phyloP scores from a whole-genome alignment of 1,139 yeast species.

The Geotrichum reessii region DNA sequence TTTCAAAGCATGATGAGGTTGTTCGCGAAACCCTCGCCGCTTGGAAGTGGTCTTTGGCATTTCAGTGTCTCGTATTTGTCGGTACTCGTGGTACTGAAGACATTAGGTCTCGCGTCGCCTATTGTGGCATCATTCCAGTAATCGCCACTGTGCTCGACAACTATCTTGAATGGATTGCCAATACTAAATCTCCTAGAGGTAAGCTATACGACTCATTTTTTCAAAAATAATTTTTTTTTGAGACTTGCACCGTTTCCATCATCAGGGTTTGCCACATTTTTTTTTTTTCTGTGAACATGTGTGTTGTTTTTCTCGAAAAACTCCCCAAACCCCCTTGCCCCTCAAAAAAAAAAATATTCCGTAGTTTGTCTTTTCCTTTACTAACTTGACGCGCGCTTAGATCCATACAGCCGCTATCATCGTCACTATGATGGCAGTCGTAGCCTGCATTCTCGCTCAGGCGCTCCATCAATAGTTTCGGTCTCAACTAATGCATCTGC shows the following conservation, averaged over 20 bases:
- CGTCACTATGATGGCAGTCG: slow-evolving; percentile 2
- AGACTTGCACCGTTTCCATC: background rate
- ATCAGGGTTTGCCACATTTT: background rate
- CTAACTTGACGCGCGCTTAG: background rate
- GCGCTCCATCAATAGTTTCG: slow-evolving; percentile 17
- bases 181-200: slow-evolving; percentile 11
- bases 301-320: background rate
- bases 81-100: slow-evolving; percentile 91
- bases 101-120: slow-evolving; percentile 78
- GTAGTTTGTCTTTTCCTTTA: background rate
- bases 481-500: slow-evolving; percentile 2
- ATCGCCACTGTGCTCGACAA: slow-evolving; percentile 89
- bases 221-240: background rate
- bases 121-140: slow-evolving; percentile 86
- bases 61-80: slow-evolving; percentile 83
- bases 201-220: too few relatives aligned
- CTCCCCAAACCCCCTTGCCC: slow-evolving; percentile 6
- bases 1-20: slow-evolving; percentile 6
- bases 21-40: slow-evolving; percentile 51
- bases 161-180: slow-evolving; percentile 42
- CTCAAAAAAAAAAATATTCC: background rate
- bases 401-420: background rate
- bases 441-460: slow-evolving; percentile 7
- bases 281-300: too few relatives aligned
- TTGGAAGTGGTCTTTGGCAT: slow-evolving; percentile 95